These are phyloP conservation scores for Eucalyptus virginea DNA, from an alignment of 345 rosid genomes.

Conservation along the genomic window DNA sequence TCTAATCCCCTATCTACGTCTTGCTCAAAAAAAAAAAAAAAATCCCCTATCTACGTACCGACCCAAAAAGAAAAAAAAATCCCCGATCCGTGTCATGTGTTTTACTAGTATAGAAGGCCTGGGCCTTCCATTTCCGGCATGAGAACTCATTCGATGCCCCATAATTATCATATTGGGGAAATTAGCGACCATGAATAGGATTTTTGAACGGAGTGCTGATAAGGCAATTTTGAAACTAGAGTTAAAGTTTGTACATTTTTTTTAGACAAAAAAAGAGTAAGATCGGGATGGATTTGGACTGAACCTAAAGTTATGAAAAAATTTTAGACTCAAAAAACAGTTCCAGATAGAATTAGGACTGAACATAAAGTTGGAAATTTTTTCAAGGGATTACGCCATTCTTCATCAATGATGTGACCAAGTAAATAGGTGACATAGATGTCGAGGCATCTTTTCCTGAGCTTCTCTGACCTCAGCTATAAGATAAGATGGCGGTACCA, in stretches of 20 bases:
- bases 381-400: rapidly evolving
- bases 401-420: background rate
- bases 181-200: background rate
- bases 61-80: too few species aligned
- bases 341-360: rapidly evolving
- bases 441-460: background rate
- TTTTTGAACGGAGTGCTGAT: background rate
- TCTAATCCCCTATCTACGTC: background rate
- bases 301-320: rapidly evolving
- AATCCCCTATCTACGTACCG: too few species aligned
- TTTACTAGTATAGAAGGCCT: background rate
- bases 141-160: background rate
- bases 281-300: background rate
- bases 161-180: background rate
- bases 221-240: background rate
- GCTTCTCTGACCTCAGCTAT: background rate
- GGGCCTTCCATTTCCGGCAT: background rate
- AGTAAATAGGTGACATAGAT: background rate
- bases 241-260: rapidly evolving
- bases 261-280: background rate
- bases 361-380: rapidly evolving
- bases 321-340: background rate
- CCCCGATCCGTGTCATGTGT: background rate
- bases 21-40: too few species aligned
- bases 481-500: background rate